Conservation (phyloP, 306 rosid species). For the Rosa multiflora region DNA sequence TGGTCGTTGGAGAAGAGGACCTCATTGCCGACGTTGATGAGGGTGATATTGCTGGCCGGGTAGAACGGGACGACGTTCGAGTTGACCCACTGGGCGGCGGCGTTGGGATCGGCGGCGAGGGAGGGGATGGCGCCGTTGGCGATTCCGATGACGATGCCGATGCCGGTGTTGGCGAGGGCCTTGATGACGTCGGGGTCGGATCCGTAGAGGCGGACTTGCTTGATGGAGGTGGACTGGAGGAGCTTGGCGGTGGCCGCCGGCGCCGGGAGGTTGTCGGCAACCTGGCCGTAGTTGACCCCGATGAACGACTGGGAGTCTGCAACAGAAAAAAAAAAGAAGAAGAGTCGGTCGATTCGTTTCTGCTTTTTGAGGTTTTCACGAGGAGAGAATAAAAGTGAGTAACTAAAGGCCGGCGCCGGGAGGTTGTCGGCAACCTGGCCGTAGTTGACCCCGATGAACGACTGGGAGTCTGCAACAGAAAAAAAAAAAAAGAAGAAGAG, state of each 20-base stretch:
- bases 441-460: slow-evolving; percentile 84
- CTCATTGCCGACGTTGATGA: slow-evolving; percentile 85
- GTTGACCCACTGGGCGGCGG: slow-evolving; percentile 67
- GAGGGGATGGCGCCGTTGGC: slow-evolving; percentile 63
- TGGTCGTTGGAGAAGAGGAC: slow-evolving; percentile 54
- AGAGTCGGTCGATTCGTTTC: not conserved
- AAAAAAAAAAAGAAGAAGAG: not conserved
- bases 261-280: slow-evolving; percentile 73
- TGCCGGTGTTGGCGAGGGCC: slow-evolving; percentile 62
- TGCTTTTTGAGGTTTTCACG: not conserved
- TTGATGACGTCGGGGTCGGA: slow-evolving; percentile 63
- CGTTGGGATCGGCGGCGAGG: slow-evolving; percentile 63
- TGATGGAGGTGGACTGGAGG: slow-evolving; percentile 64
- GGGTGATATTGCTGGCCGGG: slow-evolving; percentile 62
- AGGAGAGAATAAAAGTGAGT: not conserved
- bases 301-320: slow-evolving; percentile 80
- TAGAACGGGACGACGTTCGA: slow-evolving; percentile 66
- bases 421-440: slow-evolving; percentile 79
- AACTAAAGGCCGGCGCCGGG: slow-evolving; percentile 61
- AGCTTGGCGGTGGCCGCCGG: slow-evolving; percentile 50
- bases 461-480: slow-evolving; percentile 60
- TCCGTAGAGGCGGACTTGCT: slow-evolving; percentile 62
- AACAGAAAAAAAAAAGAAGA: not conserved
- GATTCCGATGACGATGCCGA: slow-evolving; percentile 58
- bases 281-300: slow-evolving; percentile 85